phyloP scores from a whole-genome alignment of 2,329 filamentous ascomycete genomes.

The Colletotrichum godetiae region DNA sequence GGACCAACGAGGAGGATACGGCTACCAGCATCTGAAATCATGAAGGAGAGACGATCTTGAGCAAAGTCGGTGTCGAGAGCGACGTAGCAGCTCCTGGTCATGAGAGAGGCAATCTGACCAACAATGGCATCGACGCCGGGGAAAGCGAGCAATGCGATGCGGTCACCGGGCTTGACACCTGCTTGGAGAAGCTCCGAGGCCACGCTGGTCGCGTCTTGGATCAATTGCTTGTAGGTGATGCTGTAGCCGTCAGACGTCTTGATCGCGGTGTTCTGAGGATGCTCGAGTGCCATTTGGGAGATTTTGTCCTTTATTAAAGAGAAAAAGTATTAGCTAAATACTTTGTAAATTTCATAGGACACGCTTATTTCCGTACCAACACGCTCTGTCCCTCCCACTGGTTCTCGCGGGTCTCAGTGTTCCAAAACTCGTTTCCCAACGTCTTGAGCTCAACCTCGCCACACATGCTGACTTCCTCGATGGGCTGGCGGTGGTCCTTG shows the following conservation, averaged over 20 bases:
- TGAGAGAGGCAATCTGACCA: constrained; percentile 38
- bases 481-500: constrained; percentile 41
- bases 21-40: constrained; percentile 38
- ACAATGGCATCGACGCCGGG: constrained; percentile 40
- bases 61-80: constrained; percentile 42
- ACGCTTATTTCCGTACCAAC: constrained; percentile 8
- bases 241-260: constrained; percentile 40
- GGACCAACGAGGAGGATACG: not conserved
- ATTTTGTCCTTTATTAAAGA: constrained; percentile 34
- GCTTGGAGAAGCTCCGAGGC: constrained; percentile 32
- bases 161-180: not conserved
- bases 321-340: not conserved
- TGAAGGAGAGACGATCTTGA: constrained; percentile 40
- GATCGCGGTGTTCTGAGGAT: constrained; percentile 39
- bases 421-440: constrained; percentile 39
- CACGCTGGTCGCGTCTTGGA: constrained; percentile 39
- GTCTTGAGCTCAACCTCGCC: constrained; percentile 38
- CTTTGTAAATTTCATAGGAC: not conserved
- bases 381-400: constrained; percentile 38
- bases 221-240: constrained; percentile 39
- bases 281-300: constrained; percentile 38
- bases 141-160: not conserved
- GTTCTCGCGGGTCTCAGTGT: constrained; percentile 36
- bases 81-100: constrained; percentile 41
- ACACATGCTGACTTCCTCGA: constrained; percentile 40